These are phyloP conservation scores for Grammothele lineata DNA, from an alignment of 768 basidiomycete species.

Conservation along the genomic window DNA sequence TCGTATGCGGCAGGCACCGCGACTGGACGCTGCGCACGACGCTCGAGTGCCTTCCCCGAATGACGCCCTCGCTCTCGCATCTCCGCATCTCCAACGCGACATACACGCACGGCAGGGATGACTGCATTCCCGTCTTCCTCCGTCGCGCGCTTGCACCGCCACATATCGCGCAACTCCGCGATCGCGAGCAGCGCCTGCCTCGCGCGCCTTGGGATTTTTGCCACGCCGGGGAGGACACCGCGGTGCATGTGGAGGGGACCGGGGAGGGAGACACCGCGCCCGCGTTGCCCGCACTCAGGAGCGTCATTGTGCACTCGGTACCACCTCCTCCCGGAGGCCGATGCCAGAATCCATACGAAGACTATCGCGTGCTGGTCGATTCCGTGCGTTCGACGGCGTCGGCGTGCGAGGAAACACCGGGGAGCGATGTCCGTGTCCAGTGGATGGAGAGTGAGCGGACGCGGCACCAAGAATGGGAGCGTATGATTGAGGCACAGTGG, in stretches of 20 bases:
- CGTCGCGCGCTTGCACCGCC: constrained; percentile 6
- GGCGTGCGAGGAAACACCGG: constrained; percentile 1
- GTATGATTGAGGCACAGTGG: constrained; percentile 6
- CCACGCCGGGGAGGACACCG: not conserved
- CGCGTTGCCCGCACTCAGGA: constrained; percentile 3
- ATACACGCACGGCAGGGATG: constrained; percentile 10
- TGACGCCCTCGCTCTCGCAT: constrained; percentile 12
- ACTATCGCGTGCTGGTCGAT: constrained; percentile 5
- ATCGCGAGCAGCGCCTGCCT: not conserved
- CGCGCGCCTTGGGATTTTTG: not conserved
- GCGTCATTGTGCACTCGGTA: constrained; percentile 11
- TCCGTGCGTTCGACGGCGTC: constrained; percentile 1
- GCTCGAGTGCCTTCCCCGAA: constrained; percentile 7
- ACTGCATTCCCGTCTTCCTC: constrained; percentile 8
- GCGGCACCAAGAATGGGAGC: constrained; percentile 5
- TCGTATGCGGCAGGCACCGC: constrained; percentile 14
- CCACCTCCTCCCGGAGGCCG: constrained; percentile 1
- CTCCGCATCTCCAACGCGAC: constrained; percentile 14
- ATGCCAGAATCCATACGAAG: constrained; percentile 4
- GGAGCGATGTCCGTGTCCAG: not conserved
- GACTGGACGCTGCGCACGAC: constrained; percentile 10
- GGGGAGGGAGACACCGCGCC: not conserved
- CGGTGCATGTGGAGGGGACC: not conserved
- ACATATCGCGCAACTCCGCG: not conserved
- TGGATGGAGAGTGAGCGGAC: constrained; percentile 2